Evolutionary conservation across 1,139 yeast genomes (phyloP).

Genomic region (Petasospora fabianii): DNA sequence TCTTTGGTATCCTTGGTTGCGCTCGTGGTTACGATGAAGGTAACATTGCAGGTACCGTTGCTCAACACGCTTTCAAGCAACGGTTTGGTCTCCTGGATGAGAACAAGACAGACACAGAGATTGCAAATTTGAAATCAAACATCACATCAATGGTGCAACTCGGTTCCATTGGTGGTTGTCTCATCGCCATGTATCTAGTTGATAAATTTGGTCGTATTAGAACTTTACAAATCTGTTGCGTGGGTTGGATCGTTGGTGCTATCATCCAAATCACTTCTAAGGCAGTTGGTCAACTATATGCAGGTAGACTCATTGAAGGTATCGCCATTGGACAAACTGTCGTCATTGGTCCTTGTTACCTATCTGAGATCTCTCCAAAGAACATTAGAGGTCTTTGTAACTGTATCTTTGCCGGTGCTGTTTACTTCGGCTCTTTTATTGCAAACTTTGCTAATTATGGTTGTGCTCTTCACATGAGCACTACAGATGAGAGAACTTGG

Average conservation of each 20-base stretch:
- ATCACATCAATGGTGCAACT: slow-evolving; percentile 61
- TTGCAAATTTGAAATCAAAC: slow-evolving; percentile 50
- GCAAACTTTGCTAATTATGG: slow-evolving; percentile 46
- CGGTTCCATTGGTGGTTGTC: slow-evolving; percentile 56
- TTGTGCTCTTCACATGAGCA: slow-evolving; percentile 38
- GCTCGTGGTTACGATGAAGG: slow-evolving; percentile 67
- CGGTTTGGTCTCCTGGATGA: slow-evolving; percentile 46
- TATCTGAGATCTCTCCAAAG: slow-evolving; percentile 53
- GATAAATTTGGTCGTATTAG: slow-evolving; percentile 56
- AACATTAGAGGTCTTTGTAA: slow-evolving; percentile 49
- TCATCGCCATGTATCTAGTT: slow-evolving; percentile 46
- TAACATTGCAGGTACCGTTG: slow-evolving; percentile 42
- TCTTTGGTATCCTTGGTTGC: slow-evolving; percentile 56
- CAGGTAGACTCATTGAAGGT: slow-evolving; percentile 54
- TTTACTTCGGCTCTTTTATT: slow-evolving; percentile 45
- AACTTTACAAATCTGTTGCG: slow-evolving; percentile 42
- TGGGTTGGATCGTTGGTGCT: slow-evolving; percentile 33
- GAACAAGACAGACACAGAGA: slow-evolving; percentile 32
- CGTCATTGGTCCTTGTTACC: slow-evolving; percentile 54
- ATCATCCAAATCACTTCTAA: slow-evolving; percentile 37
- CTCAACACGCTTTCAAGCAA: slow-evolving; percentile 41
- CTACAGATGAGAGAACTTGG: slow-evolving; percentile 15
- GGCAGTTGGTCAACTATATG: slow-evolving; percentile 37
- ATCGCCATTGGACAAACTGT: slow-evolving; percentile 59
- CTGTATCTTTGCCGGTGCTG: slow-evolving; percentile 25